Evolutionary conservation across 1,284 basidiomycete species (phyloP).

Genomic region (Leccinum subrobustum): DNA sequence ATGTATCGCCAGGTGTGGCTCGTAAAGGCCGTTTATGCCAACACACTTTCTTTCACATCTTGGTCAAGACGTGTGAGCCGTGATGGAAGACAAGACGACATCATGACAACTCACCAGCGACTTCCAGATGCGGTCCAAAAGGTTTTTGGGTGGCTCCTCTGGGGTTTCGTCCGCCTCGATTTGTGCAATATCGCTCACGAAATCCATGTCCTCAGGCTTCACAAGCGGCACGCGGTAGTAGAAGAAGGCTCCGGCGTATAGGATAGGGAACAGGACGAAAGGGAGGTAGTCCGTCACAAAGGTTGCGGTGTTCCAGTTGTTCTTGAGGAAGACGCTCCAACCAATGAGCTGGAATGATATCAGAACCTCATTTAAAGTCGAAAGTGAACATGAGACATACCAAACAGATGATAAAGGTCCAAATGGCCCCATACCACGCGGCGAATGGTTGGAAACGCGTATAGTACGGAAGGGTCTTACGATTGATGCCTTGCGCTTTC

Average conservation of each 20-base stretch:
- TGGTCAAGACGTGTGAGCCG: slow-evolving; percentile 4
- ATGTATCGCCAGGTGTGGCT: background rate
- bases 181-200: slow-evolving; percentile 66
- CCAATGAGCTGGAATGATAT: slow-evolving; percentile 59
- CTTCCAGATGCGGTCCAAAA: slow-evolving; percentile 64
- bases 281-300: slow-evolving; percentile 84
- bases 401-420: slow-evolving; percentile 62
- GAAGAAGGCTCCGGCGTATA: slow-evolving; percentile 63
- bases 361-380: background rate
- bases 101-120: slow-evolving; percentile 57
- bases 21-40: background rate
- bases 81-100: background rate
- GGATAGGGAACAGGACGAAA: slow-evolving; percentile 70
- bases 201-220: slow-evolving; percentile 72
- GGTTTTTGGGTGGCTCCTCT: slow-evolving; percentile 69
- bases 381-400: slow-evolving; percentile 42
- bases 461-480: slow-evolving; percentile 64
- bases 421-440: slow-evolving; percentile 63
- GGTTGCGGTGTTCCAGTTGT: slow-evolving; percentile 57
- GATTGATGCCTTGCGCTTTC: slow-evolving; percentile 71
- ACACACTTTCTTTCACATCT: slow-evolving; percentile 26
- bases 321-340: slow-evolving; percentile 74
- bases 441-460: slow-evolving; percentile 65
- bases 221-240: slow-evolving; percentile 50
- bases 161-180: slow-evolving; percentile 72